Evolutionary conservation across 2,329 filamentous ascomycete genomes (phyloP), one percentile per base, ranked within the genome.

Genomic region (Colletotrichum horii): DNA sequence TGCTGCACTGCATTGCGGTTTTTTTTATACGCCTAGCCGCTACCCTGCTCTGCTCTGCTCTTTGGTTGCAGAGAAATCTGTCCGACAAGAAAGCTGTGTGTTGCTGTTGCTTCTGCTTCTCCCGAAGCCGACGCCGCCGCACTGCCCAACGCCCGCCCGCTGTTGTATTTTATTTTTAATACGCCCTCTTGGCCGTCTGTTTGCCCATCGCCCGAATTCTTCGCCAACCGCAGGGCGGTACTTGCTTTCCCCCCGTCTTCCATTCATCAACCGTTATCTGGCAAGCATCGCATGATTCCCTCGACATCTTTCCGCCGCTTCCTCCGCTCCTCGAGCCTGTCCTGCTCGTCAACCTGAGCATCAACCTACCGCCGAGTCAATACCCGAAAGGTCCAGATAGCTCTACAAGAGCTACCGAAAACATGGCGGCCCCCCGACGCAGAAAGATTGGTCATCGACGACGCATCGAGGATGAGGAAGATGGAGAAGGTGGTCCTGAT

Each of bases 391-490:
- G 30, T 36, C 48, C 65, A 64, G 64, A 58, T 38, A 74, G 69
- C 70, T 73, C 36, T 43, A n/a, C 67, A 5, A 58, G 58, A 74
- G 70, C 74, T 76, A 69, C 74, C n/a, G 43, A 52, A 52, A 84
- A 77, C 68, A 91, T 90, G 89, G 87, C 86, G 82, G 84, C 83
- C 75, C 83, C 89, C 81, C 90, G 91, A 82, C 91, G 92, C 84
- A 93, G 90, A 85, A 93, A 92, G 85, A 84, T 91, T 80, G 91
- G 92, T 82, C 91, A 91, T 79, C 91, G 93, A 81, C 92, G 93
- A 83, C 91, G 93, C 79, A 89, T 92, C 78, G 92, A 93, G 83
- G 93, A 94, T 80, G 93, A 94, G 82, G 93, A 90, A 79, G 93
- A 94, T 80, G 93, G 94, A 78, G 93, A 94, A 78, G 90, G 87